Percentiles rank a stretch among this genome's conserved stretches.
These are phyloP conservation scores for Xylariales sp. DNA, from an alignment of 2,329 filamentous ascomycete species.

Conservation along the genomic window DNA sequence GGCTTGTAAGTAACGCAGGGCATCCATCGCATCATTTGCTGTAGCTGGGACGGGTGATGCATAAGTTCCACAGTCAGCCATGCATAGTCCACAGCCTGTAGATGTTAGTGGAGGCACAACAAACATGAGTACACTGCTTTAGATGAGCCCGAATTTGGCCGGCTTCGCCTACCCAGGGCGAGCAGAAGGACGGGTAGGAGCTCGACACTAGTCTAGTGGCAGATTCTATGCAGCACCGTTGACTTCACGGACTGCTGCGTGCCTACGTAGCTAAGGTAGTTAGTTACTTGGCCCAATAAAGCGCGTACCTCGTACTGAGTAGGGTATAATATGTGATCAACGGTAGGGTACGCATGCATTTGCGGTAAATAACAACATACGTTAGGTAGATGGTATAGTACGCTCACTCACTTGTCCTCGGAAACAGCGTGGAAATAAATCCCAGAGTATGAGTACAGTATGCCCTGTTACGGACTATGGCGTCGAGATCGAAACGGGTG, in stretches of 20 bases:
- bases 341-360: slow-evolving; percentile 15
- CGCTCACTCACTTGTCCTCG: not conserved
- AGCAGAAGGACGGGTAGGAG: not conserved
- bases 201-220: not conserved
- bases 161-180: slow-evolving; percentile 14
- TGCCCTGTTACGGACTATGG: too few relatives aligned
- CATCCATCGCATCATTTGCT: slow-evolving; percentile 14
- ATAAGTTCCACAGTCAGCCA: slow-evolving; percentile 24
- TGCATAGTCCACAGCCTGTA: not conserved
- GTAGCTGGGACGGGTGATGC: slow-evolving; percentile 10
- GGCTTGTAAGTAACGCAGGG: slow-evolving; percentile 6
- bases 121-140: not conserved
- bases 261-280: not conserved
- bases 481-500: not conserved
- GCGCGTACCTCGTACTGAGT: not conserved
- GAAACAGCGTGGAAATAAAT: slow-evolving; percentile 1
- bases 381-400: too few relatives aligned
- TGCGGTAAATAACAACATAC: not conserved
- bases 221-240: slow-evolving; percentile 20
- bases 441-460: not conserved
- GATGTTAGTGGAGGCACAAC: not conserved
- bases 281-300: not conserved
- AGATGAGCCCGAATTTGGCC: slow-evolving; percentile 16
- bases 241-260: slow-evolving; percentile 5
- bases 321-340: slow-evolving; percentile 9